These are phyloP conservation scores for Taiwanofungus camphoratus DNA, from an alignment of 1,284 basidiomycete genomes.

Conservation along the genomic window DNA sequence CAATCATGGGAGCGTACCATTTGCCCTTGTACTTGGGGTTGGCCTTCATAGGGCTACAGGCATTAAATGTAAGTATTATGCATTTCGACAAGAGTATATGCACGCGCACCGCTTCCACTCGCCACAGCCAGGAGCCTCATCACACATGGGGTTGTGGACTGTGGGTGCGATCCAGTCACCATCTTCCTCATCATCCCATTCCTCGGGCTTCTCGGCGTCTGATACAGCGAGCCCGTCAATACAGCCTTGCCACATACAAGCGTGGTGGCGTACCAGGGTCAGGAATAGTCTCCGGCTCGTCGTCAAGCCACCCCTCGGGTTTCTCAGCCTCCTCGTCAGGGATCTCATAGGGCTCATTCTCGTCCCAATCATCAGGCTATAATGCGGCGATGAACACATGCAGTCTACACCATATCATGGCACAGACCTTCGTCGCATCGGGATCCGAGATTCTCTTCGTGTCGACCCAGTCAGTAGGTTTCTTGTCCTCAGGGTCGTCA, in stretches of 20 bases:
- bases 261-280: slow-evolving; percentile 79
- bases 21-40: slow-evolving; percentile 96
- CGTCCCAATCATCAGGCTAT: slow-evolving; percentile 93
- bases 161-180: slow-evolving; percentile 96
- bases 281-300: slow-evolving; percentile 78
- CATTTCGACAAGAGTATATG: neutral
- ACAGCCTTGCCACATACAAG: no score
- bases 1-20: slow-evolving; percentile 90
- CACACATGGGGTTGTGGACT: slow-evolving; percentile 86
- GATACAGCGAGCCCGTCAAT: neutral
- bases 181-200: slow-evolving; percentile 99
- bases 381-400: neutral
- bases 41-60: slow-evolving; percentile 69
- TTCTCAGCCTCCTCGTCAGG: slow-evolving; percentile 82
- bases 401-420: neutral
- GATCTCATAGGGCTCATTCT: slow-evolving; percentile 89
- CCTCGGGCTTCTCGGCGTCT: slow-evolving; percentile 95
- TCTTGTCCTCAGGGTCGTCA: slow-evolving; percentile 87
- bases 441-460: slow-evolving; percentile 82
- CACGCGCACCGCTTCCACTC: slow-evolving; percentile 71
- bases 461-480: slow-evolving; percentile 95
- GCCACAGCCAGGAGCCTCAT: slow-evolving; percentile 89
- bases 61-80: neutral
- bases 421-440: slow-evolving; percentile 70
- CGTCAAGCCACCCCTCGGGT: slow-evolving; percentile 94